Evolutionary conservation across 2,329 filamentous ascomycete genomes (phyloP).

Genomic region (Akanthomyces muscarius): DNA sequence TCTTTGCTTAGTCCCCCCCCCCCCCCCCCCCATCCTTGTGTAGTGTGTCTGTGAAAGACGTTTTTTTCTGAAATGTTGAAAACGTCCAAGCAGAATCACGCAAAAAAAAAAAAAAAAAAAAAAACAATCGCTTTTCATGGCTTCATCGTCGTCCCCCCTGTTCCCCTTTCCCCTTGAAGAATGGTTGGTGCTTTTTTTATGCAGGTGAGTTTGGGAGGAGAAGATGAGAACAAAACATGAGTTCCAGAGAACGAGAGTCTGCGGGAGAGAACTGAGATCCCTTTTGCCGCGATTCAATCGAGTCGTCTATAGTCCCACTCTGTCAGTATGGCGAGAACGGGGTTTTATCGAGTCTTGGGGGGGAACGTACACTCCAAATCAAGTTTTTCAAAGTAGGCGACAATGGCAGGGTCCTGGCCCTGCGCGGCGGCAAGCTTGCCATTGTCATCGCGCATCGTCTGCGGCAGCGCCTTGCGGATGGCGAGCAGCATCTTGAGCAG

Average conservation of each 20-base stretch:
- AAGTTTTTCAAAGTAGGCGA: slow-evolving; percentile 52
- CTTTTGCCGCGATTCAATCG: slow-evolving; percentile 42
- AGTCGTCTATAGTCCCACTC: slow-evolving; percentile 23
- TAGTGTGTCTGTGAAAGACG: neutral
- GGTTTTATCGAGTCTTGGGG: neutral
- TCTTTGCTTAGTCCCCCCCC: neutral
- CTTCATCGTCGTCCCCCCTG: neutral
- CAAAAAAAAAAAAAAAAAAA: neutral
- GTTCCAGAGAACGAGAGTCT: slow-evolving; percentile 48
- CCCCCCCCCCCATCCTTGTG: neutral
- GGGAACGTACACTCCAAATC: slow-evolving; percentile 54
- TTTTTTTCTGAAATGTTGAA: neutral
- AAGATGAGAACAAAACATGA: slow-evolving; percentile 47
- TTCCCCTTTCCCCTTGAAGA: neutral
- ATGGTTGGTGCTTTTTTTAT: neutral
- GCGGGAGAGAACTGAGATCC: slow-evolving; percentile 48
- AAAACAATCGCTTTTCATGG: neutral
- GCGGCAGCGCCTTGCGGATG: slow-evolving; percentile 58
- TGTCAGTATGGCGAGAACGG: neutral
- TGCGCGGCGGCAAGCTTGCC: slow-evolving; percentile 44
- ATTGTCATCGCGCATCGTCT: slow-evolving; percentile 43
- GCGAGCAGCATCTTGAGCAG: slow-evolving; percentile 57
- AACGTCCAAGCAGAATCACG: neutral
- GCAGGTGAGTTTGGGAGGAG: slow-evolving; percentile 35
- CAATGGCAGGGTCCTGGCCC: slow-evolving; percentile 43